Evolutionary conservation across 345 rosid species (phyloP).

Genomic region (Eucalyptus marginata): DNA sequence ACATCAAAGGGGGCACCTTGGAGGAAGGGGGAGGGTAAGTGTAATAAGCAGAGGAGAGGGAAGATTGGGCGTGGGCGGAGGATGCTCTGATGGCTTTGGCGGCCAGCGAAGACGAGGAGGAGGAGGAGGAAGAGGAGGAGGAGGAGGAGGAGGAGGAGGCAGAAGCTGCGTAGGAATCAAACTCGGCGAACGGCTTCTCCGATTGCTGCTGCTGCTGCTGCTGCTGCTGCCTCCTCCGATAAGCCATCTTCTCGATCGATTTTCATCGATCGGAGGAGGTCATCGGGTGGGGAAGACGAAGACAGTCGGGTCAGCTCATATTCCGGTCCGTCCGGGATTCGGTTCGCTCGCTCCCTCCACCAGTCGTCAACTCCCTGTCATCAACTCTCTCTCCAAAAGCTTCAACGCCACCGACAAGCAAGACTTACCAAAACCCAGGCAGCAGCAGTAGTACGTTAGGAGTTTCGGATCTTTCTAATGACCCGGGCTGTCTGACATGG

Average conservation of each 20-base stretch:
- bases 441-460: not conserved
- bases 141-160: conserved; percentile 34
- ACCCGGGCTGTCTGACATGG: not conserved
- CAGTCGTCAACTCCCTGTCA: not conserved
- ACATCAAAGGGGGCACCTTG: not conserved
- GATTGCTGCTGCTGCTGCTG: not conserved
- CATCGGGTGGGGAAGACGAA: not conserved
- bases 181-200: not conserved
- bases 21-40: not conserved
- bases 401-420: not conserved
- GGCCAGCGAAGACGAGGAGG: conserved; percentile 20
- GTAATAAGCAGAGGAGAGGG: conserved; percentile 63
- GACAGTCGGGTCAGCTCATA: not conserved
- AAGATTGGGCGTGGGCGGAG: conserved; percentile 60
- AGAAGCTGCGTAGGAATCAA: not conserved
- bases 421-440: not conserved
- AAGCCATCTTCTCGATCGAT: not conserved
- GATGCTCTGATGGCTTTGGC: conserved; percentile 89
- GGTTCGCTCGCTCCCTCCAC: not conserved
- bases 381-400: not conserved
- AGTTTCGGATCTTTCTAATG: not conserved
- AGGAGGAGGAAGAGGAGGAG: conserved; percentile 1
- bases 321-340: not conserved
- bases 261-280: not conserved
- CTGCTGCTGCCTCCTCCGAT: not conserved